Base-by-base conservation (phyloP, 768 basidiomycete genomes). In the Hypsizygus marmoreus region DNA sequence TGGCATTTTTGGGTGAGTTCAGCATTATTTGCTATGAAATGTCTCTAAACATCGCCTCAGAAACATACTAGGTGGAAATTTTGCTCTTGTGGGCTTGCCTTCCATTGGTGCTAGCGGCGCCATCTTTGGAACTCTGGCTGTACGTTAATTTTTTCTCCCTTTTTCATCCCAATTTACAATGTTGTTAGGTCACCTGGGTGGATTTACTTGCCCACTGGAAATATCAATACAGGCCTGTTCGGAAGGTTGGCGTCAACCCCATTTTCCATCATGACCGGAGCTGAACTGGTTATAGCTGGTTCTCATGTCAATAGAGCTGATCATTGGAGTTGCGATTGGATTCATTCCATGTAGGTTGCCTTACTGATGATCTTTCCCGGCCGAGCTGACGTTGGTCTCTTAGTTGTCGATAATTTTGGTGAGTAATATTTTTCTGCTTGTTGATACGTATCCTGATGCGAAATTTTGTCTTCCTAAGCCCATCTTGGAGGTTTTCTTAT, bases 51-150 rank as follows among this genome's bases (percentile, higher is more conserved):
- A 4, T 35, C 11, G 13, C n/a, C 23, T 19, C 56, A 88, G 88
- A 26, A 92, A 92, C 55, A 79, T 93, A 19, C 74, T 98, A 20
- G 95, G 95, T 17, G 93, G 92, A 2, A 97, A 97, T 66, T 98
- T 98, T 61, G 76, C 91, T 2, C 70, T 95, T 10, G 87, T 94
- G 3, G 95, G 93, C 6, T 69, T 86, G 14, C 94, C 95, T 0
- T 92, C 90, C 10, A 77, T 93, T 9, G 95, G 95, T 33, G 97
- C 95, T 2, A 90, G 86, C 54, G 95, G 95, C 5, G 92, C 95
- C 1, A 88, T 97, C 44, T 94, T 95, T 46, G 92, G 91, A 12
- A 90, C 88, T 2, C 69, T 92, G 31, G 88, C 86, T 2, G 88
- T 89, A 61, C 46, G 78, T 63, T 24, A 6, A 19, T 36, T 19